Base-by-base conservation (phyloP, 345 rosid species). In the Euphorbia pulcherrima region DNA sequence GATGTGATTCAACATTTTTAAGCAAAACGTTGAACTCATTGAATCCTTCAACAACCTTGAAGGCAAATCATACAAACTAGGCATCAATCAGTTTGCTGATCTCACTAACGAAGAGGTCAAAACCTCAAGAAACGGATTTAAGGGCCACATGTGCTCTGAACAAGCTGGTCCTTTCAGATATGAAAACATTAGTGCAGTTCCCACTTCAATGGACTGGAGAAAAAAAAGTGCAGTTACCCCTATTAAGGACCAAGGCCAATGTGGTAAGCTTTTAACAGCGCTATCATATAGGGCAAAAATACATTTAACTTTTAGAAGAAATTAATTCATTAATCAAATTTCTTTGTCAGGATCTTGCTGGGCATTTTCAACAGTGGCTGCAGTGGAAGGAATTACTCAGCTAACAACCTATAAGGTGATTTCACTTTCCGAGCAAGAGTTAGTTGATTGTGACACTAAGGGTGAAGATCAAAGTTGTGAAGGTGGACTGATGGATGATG, bases 281-380 rank as follows among this genome's bases (percentile, higher is more conserved):
- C 6, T 10, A 35, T 13, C 20, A 4, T 10, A 9, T 3, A 58
- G 0, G 17, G 14, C 1, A 28, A 23, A 11, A 44, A 6, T 23
- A 23, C 23, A 44, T 9, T 13, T 60, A 60, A n/a, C n/a, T n/a
- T n/a, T n/a, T n/a, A n/a, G n/a, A n/a, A n/a, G n/a, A n/a, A n/a
- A 18, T 6, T 60, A 21, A 9, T 35, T 11, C 3, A 40, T 41
- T 18, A 21, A 81, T 60, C 18, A 44, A 41, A 11, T 44, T 44
- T 44, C 18, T 14, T 44, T 44, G 7, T 12, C 52, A 62, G 85
- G 87, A 53, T 79, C 77, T 41, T 81, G 87, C 64, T 81, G 85
- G 85, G 87, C 87, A 17, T 84, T 84, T 69, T 84, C 85, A 0
- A 82, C 83, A 0, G 85, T 84, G 53, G 85, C 87, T 1, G 87